Evolutionary conservation across 768 basidiomycete species (phyloP), one percentile per base, ranked within the genome.

Genomic region (Tremella yokohamensis): DNA sequence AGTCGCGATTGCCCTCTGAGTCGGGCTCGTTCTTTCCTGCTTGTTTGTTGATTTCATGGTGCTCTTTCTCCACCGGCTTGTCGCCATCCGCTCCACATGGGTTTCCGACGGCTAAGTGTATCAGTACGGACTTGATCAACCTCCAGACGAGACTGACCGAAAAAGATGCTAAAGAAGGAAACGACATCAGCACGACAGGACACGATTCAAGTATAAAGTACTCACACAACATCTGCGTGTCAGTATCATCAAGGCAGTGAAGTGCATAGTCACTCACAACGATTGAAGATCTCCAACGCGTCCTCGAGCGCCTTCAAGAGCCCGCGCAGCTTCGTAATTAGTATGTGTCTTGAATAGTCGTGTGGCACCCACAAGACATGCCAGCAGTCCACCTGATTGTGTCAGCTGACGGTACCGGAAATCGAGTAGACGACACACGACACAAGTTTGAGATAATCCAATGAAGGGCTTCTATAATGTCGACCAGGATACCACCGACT

Each of bases 221-320:
- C 51, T 6, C 34, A 52, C 51, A 26, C 18, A 34, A 52, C 51
- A 40, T 52, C 51, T 52, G 37, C 11, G 18, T 52, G 51, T 52
- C 18, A 26, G 34, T 22, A 15, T 11, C 9, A 6, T 8, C 16
- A 2, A n/a, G 13, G n/a, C n/a, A 24, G 37, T 37, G 8, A 8
- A 52, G 3, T 29, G 8, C 38, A 26, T 24, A 38, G 2, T 7
- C 15, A 52, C 51, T 34, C 51, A 52, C 51, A 52, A 34, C 38
- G 26, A 18, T 52, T 52, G 34, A 52, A 52, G 7, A 18, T 38
- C 51, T 52, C 51, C 13, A 52, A 26, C 22, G 19, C 18, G 18
- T 39, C 37, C 16, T 52, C 34, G 25, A 52, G 22, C 11, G 37
- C 9, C 26, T 19, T 37, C 29, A 34, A 26, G 38, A 52, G 12